Base-by-base conservation (phyloP, 1,284 basidiomycete species). In the Ceratobasidium sp. region DNA sequence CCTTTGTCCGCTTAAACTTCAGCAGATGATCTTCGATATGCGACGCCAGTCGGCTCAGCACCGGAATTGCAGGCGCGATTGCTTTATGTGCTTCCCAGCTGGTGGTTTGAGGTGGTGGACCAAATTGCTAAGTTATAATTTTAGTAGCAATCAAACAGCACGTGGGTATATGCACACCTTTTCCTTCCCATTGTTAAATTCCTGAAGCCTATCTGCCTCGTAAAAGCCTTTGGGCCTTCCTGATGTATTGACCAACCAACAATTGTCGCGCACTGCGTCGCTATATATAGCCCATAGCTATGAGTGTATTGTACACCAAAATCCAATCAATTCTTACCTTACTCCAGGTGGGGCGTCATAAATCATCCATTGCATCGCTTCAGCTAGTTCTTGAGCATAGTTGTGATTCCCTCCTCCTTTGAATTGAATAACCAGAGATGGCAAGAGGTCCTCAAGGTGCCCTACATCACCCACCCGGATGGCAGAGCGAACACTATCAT, bases 151-250 rank as follows among this genome's bases (percentile, higher is more conserved):
- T n/a, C n/a, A n/a, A n/a, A n/a, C n/a, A 53, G 22, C 11, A 53
- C 1, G 51, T 53, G 51, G 51, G 9, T 53, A 53, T 53, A 53
- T 53, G 51, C 51, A 27, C n/a, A 15, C n/a, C n/a, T n/a, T n/a
- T n/a, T n/a, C n/a, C n/a, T n/a, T n/a, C n/a, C n/a, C n/a, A n/a
- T 54, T 54, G 53, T 54, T 54, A 8, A 54, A 24, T 24, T 54
- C 53, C 24, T 54, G 53, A 8, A 14, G 53, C 14, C 9, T 14
- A 24, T 54, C 53, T 27, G 27, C 27, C 9, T 14, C 53, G 29
- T 54, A 54, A 27, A 54, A 54, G 14, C 53, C 53, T 24, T 54
- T 24, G 5, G 53, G 53, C 22, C 22, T 22, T 11, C 53, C 53
- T 24, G 1, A 24, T 24, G 27, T 24, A 24, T 54, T 54, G 22